phyloP scores from a whole-genome alignment of 2,329 filamentous ascomycete genomes.

The Cephalotrichum gorgonifer region DNA sequence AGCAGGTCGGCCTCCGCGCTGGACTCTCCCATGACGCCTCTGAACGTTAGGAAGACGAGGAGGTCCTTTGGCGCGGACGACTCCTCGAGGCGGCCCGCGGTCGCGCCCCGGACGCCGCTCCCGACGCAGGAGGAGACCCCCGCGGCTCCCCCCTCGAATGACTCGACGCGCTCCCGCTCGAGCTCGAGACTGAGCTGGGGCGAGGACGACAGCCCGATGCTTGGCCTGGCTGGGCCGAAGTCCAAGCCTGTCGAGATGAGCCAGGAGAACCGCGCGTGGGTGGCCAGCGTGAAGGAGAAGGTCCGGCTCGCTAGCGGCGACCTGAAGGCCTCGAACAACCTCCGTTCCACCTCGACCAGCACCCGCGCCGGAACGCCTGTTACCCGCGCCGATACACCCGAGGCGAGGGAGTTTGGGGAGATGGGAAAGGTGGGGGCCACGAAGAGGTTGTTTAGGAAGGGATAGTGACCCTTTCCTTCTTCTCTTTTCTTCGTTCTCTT shows the following conservation, averaged over 20 bases:
- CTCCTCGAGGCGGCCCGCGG: constrained; percentile 7
- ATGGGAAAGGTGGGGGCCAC: constrained; percentile 63
- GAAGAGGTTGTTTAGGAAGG: constrained; percentile 57
- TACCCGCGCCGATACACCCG: too few relatives aligned
- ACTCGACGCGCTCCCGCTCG: constrained; percentile 35
- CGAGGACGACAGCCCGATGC: constrained; percentile 45
- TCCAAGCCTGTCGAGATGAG: constrained; percentile 56
- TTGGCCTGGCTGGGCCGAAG: constrained; percentile 63
- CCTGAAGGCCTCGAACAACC: constrained; percentile 25
- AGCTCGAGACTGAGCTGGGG: constrained; percentile 46
- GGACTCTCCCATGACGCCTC: constrained; percentile 31
- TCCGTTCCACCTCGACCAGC: too few relatives aligned
- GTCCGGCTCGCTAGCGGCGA: constrained; percentile 61
- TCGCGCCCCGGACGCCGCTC: constrained; percentile 29
- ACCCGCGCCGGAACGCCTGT: neutral
- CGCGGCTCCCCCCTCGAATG: constrained; percentile 34
- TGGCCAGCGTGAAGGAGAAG: constrained; percentile 73
- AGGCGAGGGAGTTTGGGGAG: constrained; percentile 48
- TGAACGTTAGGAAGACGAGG: constrained; percentile 45
- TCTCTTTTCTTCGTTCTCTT: neutral
- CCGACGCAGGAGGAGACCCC: constrained; percentile 22
- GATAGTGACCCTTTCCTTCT: constrained; percentile 2
- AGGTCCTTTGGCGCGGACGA: constrained; percentile 29
- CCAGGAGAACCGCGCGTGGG: constrained; percentile 67
- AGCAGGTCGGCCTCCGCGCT: constrained; percentile 18